phyloP scores from a whole-genome alignment of 306 rosid genomes.

The Gastrolobium bilobum region DNA sequence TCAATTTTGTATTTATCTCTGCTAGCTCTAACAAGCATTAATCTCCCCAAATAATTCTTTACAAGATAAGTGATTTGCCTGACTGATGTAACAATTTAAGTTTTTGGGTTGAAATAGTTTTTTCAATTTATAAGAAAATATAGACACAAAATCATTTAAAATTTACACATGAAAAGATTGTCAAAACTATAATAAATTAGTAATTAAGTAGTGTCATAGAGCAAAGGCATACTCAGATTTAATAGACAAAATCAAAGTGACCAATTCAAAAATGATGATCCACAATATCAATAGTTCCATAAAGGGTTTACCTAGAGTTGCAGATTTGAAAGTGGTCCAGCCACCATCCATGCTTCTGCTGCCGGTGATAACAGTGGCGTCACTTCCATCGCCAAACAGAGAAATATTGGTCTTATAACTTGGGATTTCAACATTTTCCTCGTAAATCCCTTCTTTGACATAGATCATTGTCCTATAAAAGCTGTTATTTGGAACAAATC shows the following conservation, averaged over 20 bases:
- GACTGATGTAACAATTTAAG: too few species aligned
- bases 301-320: conserved; percentile 68
- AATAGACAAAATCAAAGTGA: conserved; percentile 7
- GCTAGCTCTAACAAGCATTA: too few species aligned
- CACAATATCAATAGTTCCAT: conserved; percentile 6
- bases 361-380: conserved; percentile 68
- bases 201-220: not conserved
- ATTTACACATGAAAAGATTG: too few species aligned
- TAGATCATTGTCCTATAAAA: conserved; percentile 65
- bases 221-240: not conserved
- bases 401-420: conserved; percentile 73
- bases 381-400: conserved; percentile 83
- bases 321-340: conserved; percentile 90
- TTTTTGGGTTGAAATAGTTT: too few species aligned
- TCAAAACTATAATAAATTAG: not conserved
- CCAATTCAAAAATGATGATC: not conserved
- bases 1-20: too few species aligned
- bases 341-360: conserved; percentile 63
- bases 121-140: too few species aligned
- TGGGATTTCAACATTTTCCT: conserved; percentile 80
- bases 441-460: conserved; percentile 69
- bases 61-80: too few species aligned
- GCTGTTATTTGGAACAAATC: conserved; percentile 77
- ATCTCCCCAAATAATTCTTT: too few species aligned
- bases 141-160: too few species aligned